These are phyloP conservation scores for Apiosordaria backusii DNA, from an alignment of 495 filamentous ascomycete species.

Conservation along the genomic window DNA sequence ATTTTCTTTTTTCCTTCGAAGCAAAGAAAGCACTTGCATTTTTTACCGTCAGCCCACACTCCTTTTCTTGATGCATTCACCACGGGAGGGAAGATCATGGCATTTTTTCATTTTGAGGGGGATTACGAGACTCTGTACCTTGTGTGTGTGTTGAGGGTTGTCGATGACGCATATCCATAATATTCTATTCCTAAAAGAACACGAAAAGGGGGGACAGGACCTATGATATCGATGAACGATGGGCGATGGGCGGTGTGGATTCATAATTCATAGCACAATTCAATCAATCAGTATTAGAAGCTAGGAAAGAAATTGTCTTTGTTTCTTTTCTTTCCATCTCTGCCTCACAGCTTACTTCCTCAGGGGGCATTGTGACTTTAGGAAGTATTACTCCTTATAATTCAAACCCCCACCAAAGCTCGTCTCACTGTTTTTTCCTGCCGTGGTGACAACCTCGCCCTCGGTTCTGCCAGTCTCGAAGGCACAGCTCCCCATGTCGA, in stretches of 20 bases:
- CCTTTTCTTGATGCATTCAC: neutral
- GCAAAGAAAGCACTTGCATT: neutral
- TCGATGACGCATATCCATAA: neutral
- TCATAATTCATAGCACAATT: neutral
- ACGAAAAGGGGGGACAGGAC: neutral
- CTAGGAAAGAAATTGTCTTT: neutral
- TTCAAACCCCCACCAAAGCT: conserved; percentile 53
- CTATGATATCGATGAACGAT: neutral
- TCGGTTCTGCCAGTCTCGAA: conserved; percentile 53
- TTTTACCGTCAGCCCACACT: neutral
- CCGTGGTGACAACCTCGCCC: conserved; percentile 37
- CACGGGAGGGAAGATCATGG: neutral
- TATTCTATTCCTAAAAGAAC: neutral
- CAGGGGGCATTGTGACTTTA: no score
- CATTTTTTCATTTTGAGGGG: no score
- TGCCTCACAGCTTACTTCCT: no score
- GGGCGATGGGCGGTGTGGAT: neutral
- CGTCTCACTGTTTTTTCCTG: conserved; percentile 43
- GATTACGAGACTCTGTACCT: no score
- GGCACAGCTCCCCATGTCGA: conserved; percentile 76
- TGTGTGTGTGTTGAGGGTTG: no score
- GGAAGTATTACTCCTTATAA: conserved; percentile 40
- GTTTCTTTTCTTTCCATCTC: no score
- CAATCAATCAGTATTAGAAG: neutral
- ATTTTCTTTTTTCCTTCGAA: neutral